Percentiles rank a stretch among this genome's conserved stretches.
These are phyloP conservation scores for Novymonas esmeraldas DNA, from an alignment of 208 protist species.

Conservation along the genomic window DNA sequence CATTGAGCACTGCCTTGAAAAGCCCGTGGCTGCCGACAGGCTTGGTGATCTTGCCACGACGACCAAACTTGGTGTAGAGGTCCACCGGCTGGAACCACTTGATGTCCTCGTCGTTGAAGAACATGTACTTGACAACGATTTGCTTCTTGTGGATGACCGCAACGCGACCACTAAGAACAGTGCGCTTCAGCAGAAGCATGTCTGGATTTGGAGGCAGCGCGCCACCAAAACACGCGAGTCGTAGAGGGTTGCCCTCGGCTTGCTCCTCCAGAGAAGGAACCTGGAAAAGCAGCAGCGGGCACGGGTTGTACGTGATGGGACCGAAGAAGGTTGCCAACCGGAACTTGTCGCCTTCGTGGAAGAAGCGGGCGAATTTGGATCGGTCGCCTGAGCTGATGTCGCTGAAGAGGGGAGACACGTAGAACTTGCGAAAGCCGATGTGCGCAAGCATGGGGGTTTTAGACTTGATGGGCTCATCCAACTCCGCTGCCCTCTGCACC, in stretches of 20 bases:
- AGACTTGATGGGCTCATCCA: constrained; percentile 88
- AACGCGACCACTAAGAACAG: constrained; percentile 78
- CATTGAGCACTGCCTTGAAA: constrained; percentile 97
- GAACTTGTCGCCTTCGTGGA: constrained; percentile 83
- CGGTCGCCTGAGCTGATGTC: constrained; percentile 79
- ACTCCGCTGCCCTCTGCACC: constrained; percentile 67
- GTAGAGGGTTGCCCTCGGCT: constrained; percentile 63
- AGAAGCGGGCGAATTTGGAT: constrained; percentile 88
- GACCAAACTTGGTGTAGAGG: constrained; percentile 95
- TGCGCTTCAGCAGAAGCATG: constrained; percentile 78
- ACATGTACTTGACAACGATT: constrained; percentile 96
- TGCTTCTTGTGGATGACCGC: constrained; percentile 92
- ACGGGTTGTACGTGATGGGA: constrained; percentile 86
- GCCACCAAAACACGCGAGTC: constrained; percentile 78
- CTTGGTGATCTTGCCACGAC: constrained; percentile 95
- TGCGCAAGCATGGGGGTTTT: constrained; percentile 90
- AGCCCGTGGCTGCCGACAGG: constrained; percentile 96
- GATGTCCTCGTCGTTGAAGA: constrained; percentile 96
- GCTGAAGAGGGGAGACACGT: constrained; percentile 90
- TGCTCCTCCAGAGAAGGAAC: constrained; percentile 88
- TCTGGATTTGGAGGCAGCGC: constrained; percentile 84
- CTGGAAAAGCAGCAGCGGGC: constrained; percentile 85
- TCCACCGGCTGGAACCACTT: constrained; percentile 98
- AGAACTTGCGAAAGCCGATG: constrained; percentile 91
- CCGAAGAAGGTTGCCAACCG: constrained; percentile 87